phyloP scores from a whole-genome alignment of 805 yeast species.

The Candida coleopterorum region DNA sequence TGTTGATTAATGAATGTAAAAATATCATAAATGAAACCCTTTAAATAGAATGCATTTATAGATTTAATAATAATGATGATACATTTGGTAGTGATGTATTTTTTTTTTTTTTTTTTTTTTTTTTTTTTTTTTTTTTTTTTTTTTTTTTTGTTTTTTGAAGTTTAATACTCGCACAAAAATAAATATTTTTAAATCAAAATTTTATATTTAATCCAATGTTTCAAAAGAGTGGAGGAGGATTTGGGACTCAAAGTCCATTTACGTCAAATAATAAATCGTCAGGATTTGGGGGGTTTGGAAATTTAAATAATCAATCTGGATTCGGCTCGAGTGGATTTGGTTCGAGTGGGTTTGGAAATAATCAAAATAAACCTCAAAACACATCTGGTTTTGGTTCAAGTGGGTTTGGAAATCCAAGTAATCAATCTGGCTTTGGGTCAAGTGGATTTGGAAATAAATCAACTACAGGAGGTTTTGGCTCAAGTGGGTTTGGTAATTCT shows the following conservation, averaged over 20 bases:
- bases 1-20: conserved; percentile 25
- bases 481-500: conserved; percentile 8
- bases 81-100: background rate
- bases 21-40: conserved; percentile 5
- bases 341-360: conserved; percentile 10
- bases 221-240: conserved; percentile 10
- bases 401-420: conserved; percentile 8
- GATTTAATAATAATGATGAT: background rate
- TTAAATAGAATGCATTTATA: background rate
- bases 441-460: conserved; percentile 3
- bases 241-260: conserved; percentile 11
- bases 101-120: no score
- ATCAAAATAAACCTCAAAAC: conserved; percentile 13
- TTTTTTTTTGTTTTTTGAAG: no score
- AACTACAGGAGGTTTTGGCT: conserved; percentile 7
- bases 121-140: no score
- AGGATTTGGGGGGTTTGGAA: conserved; percentile 10
- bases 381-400: conserved; percentile 7
- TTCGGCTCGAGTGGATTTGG: conserved; percentile 12
- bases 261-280: conserved; percentile 6
- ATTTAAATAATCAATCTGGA: conserved; percentile 5
- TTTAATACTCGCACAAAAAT: no score
- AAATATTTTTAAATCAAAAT: no score
- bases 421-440: conserved; percentile 4
- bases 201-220: conserved; percentile 7